Evolutionary conservation across 2,329 filamentous ascomycete species (phyloP).

Genomic region (Pseudocercospora pini-densiflorae): DNA sequence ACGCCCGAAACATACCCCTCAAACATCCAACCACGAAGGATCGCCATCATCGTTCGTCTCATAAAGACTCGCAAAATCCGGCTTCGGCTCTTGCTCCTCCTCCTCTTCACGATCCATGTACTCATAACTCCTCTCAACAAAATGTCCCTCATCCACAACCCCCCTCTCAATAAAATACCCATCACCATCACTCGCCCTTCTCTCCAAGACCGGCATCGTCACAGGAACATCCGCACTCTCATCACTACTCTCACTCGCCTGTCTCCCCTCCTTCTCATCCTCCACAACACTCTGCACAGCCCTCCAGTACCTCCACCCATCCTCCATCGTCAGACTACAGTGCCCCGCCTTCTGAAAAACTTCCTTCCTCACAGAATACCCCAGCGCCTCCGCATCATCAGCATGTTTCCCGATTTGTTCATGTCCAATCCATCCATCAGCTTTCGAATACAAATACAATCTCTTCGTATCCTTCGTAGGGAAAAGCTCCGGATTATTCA

Average conservation of each 20-base stretch:
- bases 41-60: conserved; percentile 4
- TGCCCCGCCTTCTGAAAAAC: neutral
- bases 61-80: neutral
- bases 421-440: neutral
- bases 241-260: neutral
- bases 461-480: neutral
- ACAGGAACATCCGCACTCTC: neutral
- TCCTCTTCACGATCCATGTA: neutral
- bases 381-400: neutral
- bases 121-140: neutral
- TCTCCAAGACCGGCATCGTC: neutral
- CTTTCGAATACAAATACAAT: neutral
- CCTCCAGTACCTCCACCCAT: conserved; percentile 6
- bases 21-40: conserved; percentile 1
- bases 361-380: neutral
- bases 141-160: neutral
- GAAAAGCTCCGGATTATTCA: neutral
- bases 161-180: neutral
- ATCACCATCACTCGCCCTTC: neutral
- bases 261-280: neutral
- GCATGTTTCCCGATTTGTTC: conserved; percentile 1
- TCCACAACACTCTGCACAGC: conserved; percentile 2
- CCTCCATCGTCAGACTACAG: conserved; percentile 4
- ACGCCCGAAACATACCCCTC: neutral
- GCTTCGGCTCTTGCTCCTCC: neutral